Percentiles rank a stretch among this genome's conserved stretches.
phyloP scores from a whole-genome alignment of 345 rosid species.

The Populus davidiana region DNA sequence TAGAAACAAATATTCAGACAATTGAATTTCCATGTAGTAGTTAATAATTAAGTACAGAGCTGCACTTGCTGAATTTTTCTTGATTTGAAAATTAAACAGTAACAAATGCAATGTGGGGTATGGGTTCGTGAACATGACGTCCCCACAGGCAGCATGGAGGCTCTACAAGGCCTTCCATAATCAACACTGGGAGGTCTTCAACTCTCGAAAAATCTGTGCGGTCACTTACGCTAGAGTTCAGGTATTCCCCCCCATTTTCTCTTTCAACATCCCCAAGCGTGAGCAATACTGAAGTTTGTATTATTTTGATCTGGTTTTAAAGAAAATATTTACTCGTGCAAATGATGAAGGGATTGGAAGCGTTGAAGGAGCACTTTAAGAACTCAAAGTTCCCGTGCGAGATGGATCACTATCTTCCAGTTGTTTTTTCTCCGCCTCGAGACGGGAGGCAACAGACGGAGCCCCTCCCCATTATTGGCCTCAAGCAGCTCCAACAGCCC shows the following conservation, averaged over 20 bases:
- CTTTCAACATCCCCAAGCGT: neutral
- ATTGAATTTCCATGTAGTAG: neutral
- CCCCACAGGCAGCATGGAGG: slow-evolving; percentile 68
- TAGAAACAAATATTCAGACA: neutral
- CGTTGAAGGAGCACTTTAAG: slow-evolving; percentile 80
- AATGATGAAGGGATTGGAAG: slow-evolving; percentile 64
- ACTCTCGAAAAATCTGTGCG: slow-evolving; percentile 78
- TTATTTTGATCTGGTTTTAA: neutral
- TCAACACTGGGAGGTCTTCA: slow-evolving; percentile 76
- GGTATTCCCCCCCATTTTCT: slow-evolving; percentile 27
- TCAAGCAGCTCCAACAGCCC: slow-evolving; percentile 6
- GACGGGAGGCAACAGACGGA: slow-evolving; percentile 61
- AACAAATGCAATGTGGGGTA: slow-evolving; percentile 95
- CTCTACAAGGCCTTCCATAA: slow-evolving; percentile 77
- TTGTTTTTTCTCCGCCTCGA: slow-evolving; percentile 76
- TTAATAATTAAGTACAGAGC: too few relatives aligned
- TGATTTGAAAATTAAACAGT: slow-evolving; percentile 32
- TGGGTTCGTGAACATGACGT: slow-evolving; percentile 97
- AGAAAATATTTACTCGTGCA: neutral
- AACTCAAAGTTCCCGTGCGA: slow-evolving; percentile 74
- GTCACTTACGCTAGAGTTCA: slow-evolving; percentile 88
- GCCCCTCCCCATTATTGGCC: slow-evolving; percentile 47
- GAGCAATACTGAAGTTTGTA: neutral
- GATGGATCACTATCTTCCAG: slow-evolving; percentile 67
- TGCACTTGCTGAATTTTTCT: neutral